phyloP scores from a whole-genome alignment of 169 alveolate genomes.

The Plasmodium ovale region DNA sequence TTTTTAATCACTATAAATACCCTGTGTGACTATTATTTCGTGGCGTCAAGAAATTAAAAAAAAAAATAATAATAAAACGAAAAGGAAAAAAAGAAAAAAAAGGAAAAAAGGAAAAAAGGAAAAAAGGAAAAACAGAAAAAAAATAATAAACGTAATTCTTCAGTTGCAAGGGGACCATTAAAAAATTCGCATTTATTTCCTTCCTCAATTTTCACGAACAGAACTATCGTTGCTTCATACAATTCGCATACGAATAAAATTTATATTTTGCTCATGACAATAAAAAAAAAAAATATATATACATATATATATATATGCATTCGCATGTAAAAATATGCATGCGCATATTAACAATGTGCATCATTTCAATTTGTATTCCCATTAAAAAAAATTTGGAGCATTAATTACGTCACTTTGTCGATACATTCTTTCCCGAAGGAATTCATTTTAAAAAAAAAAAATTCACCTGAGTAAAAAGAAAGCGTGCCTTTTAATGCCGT shows the following conservation, averaged over 20 bases:
- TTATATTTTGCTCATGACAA: conserved; percentile 10
- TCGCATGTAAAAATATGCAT: too few species aligned
- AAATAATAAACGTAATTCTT: background rate
- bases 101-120: background rate
- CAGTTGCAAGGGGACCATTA: conserved; percentile 13
- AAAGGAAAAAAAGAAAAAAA: background rate
- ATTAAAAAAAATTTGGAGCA: background rate
- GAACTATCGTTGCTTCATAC: conserved; percentile 3
- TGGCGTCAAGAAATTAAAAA: too few species aligned
- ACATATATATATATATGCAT: background rate
- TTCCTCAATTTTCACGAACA: background rate
- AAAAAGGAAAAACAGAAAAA: background rate
- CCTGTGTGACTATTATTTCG: too few species aligned
- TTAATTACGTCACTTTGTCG: conserved; percentile 4
- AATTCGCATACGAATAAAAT: conserved; percentile 20
- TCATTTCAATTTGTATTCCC: background rate
- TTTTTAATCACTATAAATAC: conserved; percentile 3
- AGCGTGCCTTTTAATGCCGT: too few species aligned
- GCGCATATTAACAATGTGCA: background rate
- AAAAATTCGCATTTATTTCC: conserved; percentile 6
- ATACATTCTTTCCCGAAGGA: background rate
- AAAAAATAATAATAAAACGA: background rate
- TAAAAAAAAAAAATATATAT: conserved; percentile 4
- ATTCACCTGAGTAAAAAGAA: too few species aligned
- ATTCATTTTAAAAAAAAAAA: conserved; percentile 10